Conservation (phyloP, 805 yeast species). For the Candida argentea region DNA sequence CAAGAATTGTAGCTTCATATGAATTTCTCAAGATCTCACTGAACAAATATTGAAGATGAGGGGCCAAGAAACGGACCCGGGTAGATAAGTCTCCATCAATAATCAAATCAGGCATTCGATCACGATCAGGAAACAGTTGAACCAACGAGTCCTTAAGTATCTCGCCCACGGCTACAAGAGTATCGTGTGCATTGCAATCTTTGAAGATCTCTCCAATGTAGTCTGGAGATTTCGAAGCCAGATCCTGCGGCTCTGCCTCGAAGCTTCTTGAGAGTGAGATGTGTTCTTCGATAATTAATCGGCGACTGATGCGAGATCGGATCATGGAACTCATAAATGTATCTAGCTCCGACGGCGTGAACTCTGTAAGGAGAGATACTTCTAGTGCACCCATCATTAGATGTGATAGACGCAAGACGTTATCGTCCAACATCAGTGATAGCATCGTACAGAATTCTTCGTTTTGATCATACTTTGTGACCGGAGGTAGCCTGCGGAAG, state of each 20-base stretch:
- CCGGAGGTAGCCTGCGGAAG: constrained; percentile 62
- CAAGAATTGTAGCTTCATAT: constrained; percentile 64
- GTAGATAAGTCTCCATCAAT: constrained; percentile 66
- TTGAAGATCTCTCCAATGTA: constrained; percentile 74
- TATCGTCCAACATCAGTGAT: constrained; percentile 61
- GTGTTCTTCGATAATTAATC: constrained; percentile 90
- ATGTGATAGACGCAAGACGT: constrained; percentile 75
- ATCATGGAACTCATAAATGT: constrained; percentile 65
- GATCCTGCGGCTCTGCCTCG: constrained; percentile 35
- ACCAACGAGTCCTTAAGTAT: constrained; percentile 42
- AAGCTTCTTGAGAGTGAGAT: constrained; percentile 64
- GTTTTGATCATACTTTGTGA: constrained; percentile 66
- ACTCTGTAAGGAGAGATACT: constrained; percentile 46
- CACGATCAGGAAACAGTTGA: constrained; percentile 39
- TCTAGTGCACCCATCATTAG: constrained; percentile 90
- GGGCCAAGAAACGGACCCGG: constrained; percentile 71
- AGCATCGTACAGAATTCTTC: constrained; percentile 58
- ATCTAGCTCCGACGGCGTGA: constrained; percentile 60
- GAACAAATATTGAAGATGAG: constrained; percentile 76
- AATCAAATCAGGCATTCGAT: constrained; percentile 60
- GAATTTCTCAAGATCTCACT: constrained; percentile 86
- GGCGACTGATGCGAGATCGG: constrained; percentile 78
- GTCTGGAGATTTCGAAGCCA: constrained; percentile 40
- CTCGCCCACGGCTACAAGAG: constrained; percentile 45
- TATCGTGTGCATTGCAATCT: constrained; percentile 63